Percentiles rank a stretch among this genome's conserved stretches.
Evolutionary conservation across 1,284 basidiomycete species (phyloP).

Genomic region (Termitomyces sp.): DNA sequence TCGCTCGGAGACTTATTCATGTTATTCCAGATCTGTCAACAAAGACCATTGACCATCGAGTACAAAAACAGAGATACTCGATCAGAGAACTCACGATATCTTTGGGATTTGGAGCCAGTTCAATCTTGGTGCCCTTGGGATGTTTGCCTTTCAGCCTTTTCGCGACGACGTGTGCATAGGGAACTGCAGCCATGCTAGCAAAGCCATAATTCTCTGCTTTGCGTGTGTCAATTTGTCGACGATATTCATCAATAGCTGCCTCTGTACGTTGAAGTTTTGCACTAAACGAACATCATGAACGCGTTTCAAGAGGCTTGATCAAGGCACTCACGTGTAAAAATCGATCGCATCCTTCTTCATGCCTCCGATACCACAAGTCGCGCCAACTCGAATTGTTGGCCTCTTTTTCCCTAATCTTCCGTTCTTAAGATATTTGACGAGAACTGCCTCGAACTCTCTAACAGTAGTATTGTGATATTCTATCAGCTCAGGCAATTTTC

Average conservation of each 20-base stretch:
- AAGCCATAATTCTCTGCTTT: slow-evolving; percentile 91
- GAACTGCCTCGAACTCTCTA: slow-evolving; percentile 73
- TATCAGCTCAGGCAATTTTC: slow-evolving; percentile 70
- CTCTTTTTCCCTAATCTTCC: slow-evolving; percentile 70
- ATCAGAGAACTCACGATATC: slow-evolving; percentile 59
- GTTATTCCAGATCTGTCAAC: slow-evolving; percentile 79
- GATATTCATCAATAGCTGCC: slow-evolving; percentile 74
- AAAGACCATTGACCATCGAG: not conserved
- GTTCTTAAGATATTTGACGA: slow-evolving; percentile 82
- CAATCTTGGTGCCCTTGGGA: slow-evolving; percentile 66
- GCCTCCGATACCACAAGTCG: slow-evolving; percentile 72
- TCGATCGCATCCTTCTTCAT: slow-evolving; percentile 79
- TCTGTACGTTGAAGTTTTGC: slow-evolving; percentile 73
- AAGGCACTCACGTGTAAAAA: slow-evolving; percentile 62
- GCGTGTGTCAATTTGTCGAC: slow-evolving; percentile 65
- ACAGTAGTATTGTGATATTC: slow-evolving; percentile 87
- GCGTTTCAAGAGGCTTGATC: not conserved
- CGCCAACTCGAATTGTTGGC: slow-evolving; percentile 71
- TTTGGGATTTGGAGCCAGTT: slow-evolving; percentile 79
- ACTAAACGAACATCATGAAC: slow-evolving; percentile 28
- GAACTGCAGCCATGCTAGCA: slow-evolving; percentile 89
- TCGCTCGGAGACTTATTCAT: slow-evolving; percentile 70
- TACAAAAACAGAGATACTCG: not conserved
- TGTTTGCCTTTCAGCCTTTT: slow-evolving; percentile 62
- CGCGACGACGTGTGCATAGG: slow-evolving; percentile 85